A percentile compares a stretch with the other conserved stretches of the same genome.
Conservation (phyloP, 1,284 basidiomycete species). For the Ceratobasidium theobromae region DNA sequence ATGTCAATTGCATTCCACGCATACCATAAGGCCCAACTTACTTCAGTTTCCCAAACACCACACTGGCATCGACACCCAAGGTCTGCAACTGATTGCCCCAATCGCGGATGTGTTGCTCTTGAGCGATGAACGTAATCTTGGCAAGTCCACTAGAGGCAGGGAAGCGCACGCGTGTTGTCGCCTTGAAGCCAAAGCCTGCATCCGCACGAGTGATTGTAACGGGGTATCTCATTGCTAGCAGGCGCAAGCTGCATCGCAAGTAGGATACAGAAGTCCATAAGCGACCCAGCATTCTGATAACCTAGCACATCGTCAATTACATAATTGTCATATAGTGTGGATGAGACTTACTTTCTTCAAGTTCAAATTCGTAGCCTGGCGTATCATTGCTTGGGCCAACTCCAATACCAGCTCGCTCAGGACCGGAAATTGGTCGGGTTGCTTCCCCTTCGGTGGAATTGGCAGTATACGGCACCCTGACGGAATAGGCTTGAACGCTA, state of each 20-base stretch:
- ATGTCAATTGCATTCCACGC: neutral
- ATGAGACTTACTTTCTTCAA: slow-evolving; percentile 9
- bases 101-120: slow-evolving; percentile 15
- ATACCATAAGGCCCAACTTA: neutral
- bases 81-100: slow-evolving; percentile 27
- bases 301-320: neutral
- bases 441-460: slow-evolving; percentile 13
- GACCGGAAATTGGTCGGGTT: slow-evolving; percentile 13
- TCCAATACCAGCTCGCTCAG: slow-evolving; percentile 25
- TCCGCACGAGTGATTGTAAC: slow-evolving; percentile 6
- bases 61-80: neutral
- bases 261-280: slow-evolving; percentile 11
- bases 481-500: neutral
- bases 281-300: slow-evolving; percentile 15
- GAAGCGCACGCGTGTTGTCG: slow-evolving; percentile 9
- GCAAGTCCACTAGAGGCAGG: slow-evolving; percentile 10
- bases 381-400: slow-evolving; percentile 16
- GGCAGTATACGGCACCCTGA: slow-evolving; percentile 14
- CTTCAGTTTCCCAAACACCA: slow-evolving; percentile 25
- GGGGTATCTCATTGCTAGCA: slow-evolving; percentile 24
- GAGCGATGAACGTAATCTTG: slow-evolving; percentile 1
- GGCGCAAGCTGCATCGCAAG: slow-evolving; percentile 5
- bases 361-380: neutral
- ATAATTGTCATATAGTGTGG: neutral
- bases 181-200: slow-evolving; percentile 18